Evolutionary conservation across 345 rosid species (phyloP).

Genomic region (Pugionium cornutum): DNA sequence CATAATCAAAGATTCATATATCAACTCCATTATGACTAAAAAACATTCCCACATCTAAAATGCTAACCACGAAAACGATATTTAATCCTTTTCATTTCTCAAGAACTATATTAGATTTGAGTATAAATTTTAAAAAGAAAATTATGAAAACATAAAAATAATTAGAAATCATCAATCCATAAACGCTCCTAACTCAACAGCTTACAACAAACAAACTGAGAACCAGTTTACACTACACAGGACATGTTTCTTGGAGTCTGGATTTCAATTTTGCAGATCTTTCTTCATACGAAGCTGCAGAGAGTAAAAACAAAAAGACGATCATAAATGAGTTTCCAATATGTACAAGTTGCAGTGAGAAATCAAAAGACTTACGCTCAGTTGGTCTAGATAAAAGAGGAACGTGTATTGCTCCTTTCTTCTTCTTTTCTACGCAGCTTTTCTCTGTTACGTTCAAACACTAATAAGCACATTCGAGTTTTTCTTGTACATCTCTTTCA

Average conservation of each 20-base stretch:
- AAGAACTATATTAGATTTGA: too few species aligned
- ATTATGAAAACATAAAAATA: too few species aligned
- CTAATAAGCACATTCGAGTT: too few species aligned
- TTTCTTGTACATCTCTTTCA: too few species aligned
- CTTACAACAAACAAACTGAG: constrained; percentile 4
- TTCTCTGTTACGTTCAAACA: constrained; percentile 49
- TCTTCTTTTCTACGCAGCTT: constrained; percentile 38
- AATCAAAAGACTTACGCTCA: constrained; percentile 63
- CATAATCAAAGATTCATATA: too few species aligned
- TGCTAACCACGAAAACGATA: too few species aligned
- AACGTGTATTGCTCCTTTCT: constrained; percentile 58
- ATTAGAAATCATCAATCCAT: neutral
- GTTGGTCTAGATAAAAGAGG: constrained; percentile 76
- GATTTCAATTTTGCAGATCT: constrained; percentile 56
- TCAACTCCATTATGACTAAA: too few species aligned
- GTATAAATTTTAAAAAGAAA: too few species aligned
- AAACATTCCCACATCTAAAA: too few species aligned
- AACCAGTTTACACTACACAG: constrained; percentile 7
- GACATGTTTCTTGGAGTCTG: constrained; percentile 28
- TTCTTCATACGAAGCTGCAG: constrained; percentile 81
- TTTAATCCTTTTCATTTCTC: too few species aligned
- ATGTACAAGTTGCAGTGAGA: constrained; percentile 13
- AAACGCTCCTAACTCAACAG: neutral
- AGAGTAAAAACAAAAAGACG: constrained; percentile 1
- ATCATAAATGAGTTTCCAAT: constrained; percentile 6